Evolutionary conservation across 2,329 filamentous ascomycete genomes (phyloP), one percentile per base, ranked within the genome.

Genomic region (Curvularia hawaiiensis): DNA sequence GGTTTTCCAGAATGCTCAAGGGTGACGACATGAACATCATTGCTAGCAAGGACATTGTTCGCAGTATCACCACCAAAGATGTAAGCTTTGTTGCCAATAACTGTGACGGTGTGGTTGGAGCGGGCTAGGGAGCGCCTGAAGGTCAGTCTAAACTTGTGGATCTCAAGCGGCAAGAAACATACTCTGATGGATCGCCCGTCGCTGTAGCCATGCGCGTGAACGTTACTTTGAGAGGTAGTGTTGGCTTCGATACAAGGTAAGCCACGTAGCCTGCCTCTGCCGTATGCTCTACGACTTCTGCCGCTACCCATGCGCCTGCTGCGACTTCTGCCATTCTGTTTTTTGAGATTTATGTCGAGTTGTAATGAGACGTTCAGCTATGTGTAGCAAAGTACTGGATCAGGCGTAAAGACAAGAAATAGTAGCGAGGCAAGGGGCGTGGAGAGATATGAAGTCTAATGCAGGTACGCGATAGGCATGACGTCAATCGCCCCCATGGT

Each of bases 11-110:
- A 68, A n/a, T 67, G 58, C 39, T 65, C 70, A 28, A 72, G 71
- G 5, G 75, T 77, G 35, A 80, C 60, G 3, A 71, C 69, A 52
- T 80, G 79, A 1, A 80, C 70, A 14, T 81, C 79, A 49, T 76
- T 80, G 53, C 73, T 75, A 4, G 77, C 76, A 14, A 79, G 57
- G 26, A 70, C 65, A n/a, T 70, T 71, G 7, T 69, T 65, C 1
- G 69, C 60, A 24, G 73, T 76, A 35, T 74, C 69, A 46, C 79
- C 79, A 38, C 79, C 79, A 54, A 80, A 80, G 24, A 81, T 74
- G 61, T 78, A 80, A 5, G 78, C 78, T 60, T 78, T 79, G 62
- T 79, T 75, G 39, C 69, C 63, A 31, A 80, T 65, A 1, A 79
- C 67, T 1, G 74, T 78, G 22, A 80, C 52, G 5, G 74, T 76